Evolutionary conservation across 768 basidiomycete genomes (phyloP), one percentile per base, ranked within the genome.

Genomic region (Boletus tylopilopsis): DNA sequence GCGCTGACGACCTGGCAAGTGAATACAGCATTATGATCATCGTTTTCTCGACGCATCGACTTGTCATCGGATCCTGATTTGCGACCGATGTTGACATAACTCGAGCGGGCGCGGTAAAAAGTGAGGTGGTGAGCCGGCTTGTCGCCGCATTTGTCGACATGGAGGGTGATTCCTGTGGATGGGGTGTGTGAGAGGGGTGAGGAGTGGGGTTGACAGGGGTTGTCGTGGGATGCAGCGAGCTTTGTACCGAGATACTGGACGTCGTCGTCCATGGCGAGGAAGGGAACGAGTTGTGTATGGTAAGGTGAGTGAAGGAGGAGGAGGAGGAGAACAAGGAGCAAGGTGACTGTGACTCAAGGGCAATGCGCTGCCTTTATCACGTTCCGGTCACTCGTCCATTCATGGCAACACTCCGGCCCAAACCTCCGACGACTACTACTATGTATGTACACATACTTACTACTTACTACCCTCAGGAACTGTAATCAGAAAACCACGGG

Each of bases 1-100:
- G 88, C 78, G 64, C 85, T 88, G 55, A 91, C 84, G 39, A 90
- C 88, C 25, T 86, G 83, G 61, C 88, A 90, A 42, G 80, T 70
- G 56, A 90, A 90, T 66, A 81, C 76, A 15, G 81, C 85, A 49
- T 74, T 75, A 47, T 75, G 73, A 42, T 64, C 64, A 22, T 75
- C 73, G 42, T 66, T 67, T 49, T 71, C 73, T 40, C 66, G 61
- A 41, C 67, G 62, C 66, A 71, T 66, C 53, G 68, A 64, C 50
- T 64, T 71, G 34, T 63, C 57, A 55, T 79, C 74, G 48, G 72
- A 73, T 18, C 76, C 64, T 10, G 87, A 80, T 50, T 81, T 80
- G 40, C 88, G 81, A 5, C 88, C 88, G 60, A 90, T 81, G 53
- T 78, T 73, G 15, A 90, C 72, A 40, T 77, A 75, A 36, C 68